Evolutionary conservation across 164 flowering plant species (phyloP).

Genomic region (Echeveria elegans): DNA sequence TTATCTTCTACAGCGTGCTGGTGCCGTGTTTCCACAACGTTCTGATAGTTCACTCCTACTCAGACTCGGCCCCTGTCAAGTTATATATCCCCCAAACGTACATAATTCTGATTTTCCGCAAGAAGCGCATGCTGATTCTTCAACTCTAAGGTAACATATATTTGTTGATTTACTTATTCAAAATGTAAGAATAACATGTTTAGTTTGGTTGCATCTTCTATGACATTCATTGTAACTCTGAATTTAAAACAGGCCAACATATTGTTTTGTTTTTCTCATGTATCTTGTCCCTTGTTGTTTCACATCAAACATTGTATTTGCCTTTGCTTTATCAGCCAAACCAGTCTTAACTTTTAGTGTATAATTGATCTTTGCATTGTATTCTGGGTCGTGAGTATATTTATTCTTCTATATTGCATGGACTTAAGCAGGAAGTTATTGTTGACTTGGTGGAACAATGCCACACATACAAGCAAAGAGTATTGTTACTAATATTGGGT

Average conservation of each 20-base stretch:
- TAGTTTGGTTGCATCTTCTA: no score
- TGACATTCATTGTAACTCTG: no score
- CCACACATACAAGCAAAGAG: slow-evolving; percentile 86
- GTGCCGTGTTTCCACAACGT: slow-evolving; percentile 9
- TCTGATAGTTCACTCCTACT: slow-evolving; percentile 8
- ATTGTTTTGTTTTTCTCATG: no score
- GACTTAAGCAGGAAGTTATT: slow-evolving; percentile 80
- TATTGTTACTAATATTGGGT: slow-evolving; percentile 86
- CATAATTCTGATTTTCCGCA: slow-evolving; percentile 7
- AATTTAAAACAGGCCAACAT: no score
- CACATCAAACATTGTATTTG: background rate
- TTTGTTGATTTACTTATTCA: no score
- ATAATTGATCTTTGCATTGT: background rate
- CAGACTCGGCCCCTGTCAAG: slow-evolving; percentile 5
- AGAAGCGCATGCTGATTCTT: background rate
- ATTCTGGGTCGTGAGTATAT: background rate
- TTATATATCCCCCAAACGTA: slow-evolving; percentile 9
- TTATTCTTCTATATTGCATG: slow-evolving; percentile 36
- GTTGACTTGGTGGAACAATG: slow-evolving; percentile 95
- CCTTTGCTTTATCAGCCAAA: background rate
- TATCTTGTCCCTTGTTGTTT: background rate
- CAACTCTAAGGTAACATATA: background rate
- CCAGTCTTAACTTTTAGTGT: background rate
- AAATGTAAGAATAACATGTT: no score
- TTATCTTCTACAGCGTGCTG: slow-evolving; percentile 1